Evolutionary conservation across 345 rosid species (phyloP).

Genomic region (Microthlaspi erraticum): DNA sequence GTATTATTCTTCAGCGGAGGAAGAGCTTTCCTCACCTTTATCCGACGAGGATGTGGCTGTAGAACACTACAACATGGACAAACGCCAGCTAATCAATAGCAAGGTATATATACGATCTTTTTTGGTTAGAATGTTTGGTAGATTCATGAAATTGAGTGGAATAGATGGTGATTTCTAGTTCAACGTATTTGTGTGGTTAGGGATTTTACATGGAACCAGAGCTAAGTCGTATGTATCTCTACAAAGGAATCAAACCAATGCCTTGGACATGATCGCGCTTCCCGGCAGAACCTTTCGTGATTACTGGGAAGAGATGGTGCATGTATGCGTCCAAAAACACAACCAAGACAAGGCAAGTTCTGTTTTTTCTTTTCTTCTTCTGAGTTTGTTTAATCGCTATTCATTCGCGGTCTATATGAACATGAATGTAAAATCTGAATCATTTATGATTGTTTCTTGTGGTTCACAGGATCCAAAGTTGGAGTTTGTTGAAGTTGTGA

Average conservation of each 20-base stretch:
- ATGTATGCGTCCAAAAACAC: not conserved
- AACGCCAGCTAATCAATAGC: slow-evolving; percentile 16
- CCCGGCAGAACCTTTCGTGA: too few species aligned
- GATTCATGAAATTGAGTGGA: too few species aligned
- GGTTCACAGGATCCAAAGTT: not conserved
- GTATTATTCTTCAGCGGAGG: not conserved
- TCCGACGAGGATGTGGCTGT: not conserved
- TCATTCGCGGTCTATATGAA: not conserved
- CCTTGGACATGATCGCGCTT: too few species aligned
- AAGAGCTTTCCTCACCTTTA: not conserved
- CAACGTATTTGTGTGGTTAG: too few species aligned
- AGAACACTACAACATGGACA: not conserved
- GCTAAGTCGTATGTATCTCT: not conserved
- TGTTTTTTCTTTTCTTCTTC: not conserved
- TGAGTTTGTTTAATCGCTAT: too few species aligned
- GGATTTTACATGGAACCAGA: too few species aligned
- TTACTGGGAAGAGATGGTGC: too few species aligned
- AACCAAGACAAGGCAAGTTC: slow-evolving; percentile 6
- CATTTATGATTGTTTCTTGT: too few species aligned
- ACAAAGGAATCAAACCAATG: too few species aligned
- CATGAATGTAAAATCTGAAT: not conserved
- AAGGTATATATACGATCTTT: slow-evolving; percentile 1
- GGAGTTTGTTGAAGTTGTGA: not conserved
- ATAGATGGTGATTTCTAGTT: too few species aligned
- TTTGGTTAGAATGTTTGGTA: not conserved